phyloP scores from a whole-genome alignment of 2,329 filamentous ascomycete genomes.

The Stylonectria norvegica region DNA sequence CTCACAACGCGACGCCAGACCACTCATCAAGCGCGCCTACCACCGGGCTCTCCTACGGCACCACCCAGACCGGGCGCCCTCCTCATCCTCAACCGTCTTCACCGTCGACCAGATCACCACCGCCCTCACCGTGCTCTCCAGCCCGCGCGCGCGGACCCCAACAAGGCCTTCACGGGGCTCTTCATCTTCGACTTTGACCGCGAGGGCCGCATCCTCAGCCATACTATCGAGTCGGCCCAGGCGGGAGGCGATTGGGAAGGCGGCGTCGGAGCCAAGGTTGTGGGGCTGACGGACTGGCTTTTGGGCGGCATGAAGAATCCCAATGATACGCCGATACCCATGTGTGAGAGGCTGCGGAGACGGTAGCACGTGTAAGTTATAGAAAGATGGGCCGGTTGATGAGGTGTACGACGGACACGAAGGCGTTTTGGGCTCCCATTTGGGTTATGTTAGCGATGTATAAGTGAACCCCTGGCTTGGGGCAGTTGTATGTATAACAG shows the following conservation, averaged over 20 bases:
- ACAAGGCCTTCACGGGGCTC: conserved; percentile 80
- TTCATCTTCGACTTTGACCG: conserved; percentile 96
- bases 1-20: conserved; percentile 39
- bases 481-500: conserved; percentile 24
- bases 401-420: background rate
- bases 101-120: conserved; percentile 62
- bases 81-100: conserved; percentile 30
- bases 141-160: conserved; percentile 51
- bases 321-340: conserved; percentile 32
- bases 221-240: conserved; percentile 92
- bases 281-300: conserved; percentile 92
- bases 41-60: conserved; percentile 61
- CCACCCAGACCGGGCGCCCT: conserved; percentile 58
- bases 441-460: too few species aligned
- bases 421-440: background rate
- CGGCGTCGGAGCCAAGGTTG: conserved; percentile 75
- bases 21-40: conserved; percentile 60
- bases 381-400: background rate
- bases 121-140: conserved; percentile 56
- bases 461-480: too few species aligned
- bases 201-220: conserved; percentile 76
- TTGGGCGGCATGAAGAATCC: conserved; percentile 64
- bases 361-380: conserved; percentile 17
- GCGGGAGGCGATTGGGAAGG: conserved; percentile 79
- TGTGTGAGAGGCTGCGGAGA: conserved; percentile 32